Base-by-base conservation (phyloP, 1,139 yeast species). In the Geotrichum aggregatum region DNA sequence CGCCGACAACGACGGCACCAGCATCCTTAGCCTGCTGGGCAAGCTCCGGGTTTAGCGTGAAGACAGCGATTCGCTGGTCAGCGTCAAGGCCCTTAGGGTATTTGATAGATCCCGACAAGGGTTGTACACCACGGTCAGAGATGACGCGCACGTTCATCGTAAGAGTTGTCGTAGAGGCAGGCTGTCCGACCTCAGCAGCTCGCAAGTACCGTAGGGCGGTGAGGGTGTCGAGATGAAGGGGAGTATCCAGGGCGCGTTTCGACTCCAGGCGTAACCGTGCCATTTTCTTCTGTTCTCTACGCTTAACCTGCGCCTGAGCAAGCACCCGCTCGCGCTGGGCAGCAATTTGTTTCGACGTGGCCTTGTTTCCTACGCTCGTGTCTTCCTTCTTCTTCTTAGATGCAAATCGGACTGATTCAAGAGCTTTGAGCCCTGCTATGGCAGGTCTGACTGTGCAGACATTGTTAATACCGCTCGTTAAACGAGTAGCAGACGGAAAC, bases 131-230 rank as follows among this genome's bases (percentile, higher is more conserved):
- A 64, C 80, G 82, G 55, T 86, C 95, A 28, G 86, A 82, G 19
- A 87, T 76, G n/a, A 88, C 79, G 19, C 79, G 72, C 56, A 89
- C 75, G 38, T 82, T 79, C 54, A 88, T 69, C 19, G 85, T 74
- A 43, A 91, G 75, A 35, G 91, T 84, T 30, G 92, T 81, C 59
- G 83, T 82, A 22, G 75, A 71, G 3, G 78, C 72, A 1, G 92
- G 81, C 62, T 86, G 81, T 3, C 98, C 98, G 4, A 88, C 95
- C 68, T 89, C 96, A 3, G 91, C 81, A 0, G 98, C 96, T 58
- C 97, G 76, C 54, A 92, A 67, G 64, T 83, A 89, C 63, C 84
- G 77, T 67, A 89, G 69, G 1, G 97, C 98, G 19, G 73, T 69
- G 11, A 87, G 79, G 11, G 87, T 76, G 44, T 81, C 83, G 84